Evolutionary conservation across 2,329 filamentous ascomycete genomes (phyloP).

Genomic region (Cladophialophora chaetospira): DNA sequence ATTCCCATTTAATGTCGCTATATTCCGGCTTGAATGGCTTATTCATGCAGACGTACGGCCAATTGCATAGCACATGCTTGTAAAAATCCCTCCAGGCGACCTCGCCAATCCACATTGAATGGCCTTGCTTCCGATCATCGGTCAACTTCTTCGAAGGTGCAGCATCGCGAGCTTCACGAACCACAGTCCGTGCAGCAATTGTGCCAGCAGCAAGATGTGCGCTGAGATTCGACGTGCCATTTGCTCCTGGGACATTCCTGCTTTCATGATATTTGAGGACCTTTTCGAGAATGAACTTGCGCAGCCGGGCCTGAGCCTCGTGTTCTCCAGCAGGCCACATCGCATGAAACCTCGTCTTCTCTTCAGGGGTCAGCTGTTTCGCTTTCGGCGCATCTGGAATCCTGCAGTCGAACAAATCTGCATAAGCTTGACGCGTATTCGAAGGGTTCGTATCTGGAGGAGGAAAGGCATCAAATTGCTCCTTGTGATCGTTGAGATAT

Average conservation of each 20-base stretch:
- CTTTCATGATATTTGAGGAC: conserved; percentile 63
- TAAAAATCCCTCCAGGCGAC: conserved; percentile 89
- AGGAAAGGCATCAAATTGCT: conserved; percentile 65
- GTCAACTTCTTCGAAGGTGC: conserved; percentile 59
- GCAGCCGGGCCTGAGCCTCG: conserved; percentile 65
- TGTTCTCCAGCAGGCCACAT: conserved; percentile 77
- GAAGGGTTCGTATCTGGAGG: conserved; percentile 59
- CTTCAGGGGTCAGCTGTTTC: conserved; percentile 63
- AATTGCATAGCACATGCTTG: conserved; percentile 78
- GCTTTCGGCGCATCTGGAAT: conserved; percentile 65
- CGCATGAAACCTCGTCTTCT: conserved; percentile 58
- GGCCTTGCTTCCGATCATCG: conserved; percentile 33
- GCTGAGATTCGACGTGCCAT: conserved; percentile 68
- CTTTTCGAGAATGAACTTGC: conserved; percentile 67
- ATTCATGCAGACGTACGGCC: conserved; percentile 75
- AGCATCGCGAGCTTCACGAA: conserved; percentile 62
- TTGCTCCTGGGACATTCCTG: conserved; percentile 66
- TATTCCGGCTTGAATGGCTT: conserved; percentile 83
- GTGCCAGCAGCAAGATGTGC: conserved; percentile 72
- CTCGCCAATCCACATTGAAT: conserved; percentile 77
- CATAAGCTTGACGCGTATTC: conserved; percentile 51
- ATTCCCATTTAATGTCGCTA: conserved; percentile 80
- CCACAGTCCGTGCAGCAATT: conserved; percentile 66
- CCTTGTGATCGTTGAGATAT: conserved; percentile 68
- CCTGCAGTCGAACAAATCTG: conserved; percentile 59